Base-by-base conservation (phyloP, 345 rosid species). In the Leavenworthia alabamica region DNA sequence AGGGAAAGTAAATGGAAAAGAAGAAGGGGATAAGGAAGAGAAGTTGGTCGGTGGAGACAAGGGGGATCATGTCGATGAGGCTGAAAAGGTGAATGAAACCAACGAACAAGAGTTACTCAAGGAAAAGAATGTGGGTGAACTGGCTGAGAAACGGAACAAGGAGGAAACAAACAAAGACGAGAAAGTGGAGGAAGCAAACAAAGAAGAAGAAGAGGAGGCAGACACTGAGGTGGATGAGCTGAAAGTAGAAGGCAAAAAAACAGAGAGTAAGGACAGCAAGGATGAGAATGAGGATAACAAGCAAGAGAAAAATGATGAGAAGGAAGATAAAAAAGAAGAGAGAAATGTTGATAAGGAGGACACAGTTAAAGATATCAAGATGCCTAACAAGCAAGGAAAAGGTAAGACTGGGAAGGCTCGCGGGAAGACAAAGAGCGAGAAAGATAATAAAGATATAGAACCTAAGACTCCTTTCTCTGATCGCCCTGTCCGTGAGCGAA, bases 401-500 rank as follows among this genome's bases (percentile, higher is more conserved):
- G 70, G 68, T 55, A 77, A 62, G 77, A 68, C 50, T 56, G 73
- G 37, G 62, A 83, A 81, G 74, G 66, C n/a, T 58, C 78, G 64
- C 8, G 80, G 71, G 73, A 83, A 74, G 77, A 71, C 67, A 20
- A 81, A 63, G 66, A 44, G 27, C 32, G 78, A 54, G 42, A 64
- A 74, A 61, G 82, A 64, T 62, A 76, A 72, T 72, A 80, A 78
- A 64, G 83, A 76, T 60, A 50, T 28, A 22, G 87, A 77, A 73
- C 81, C 63, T 11, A 79, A 75, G 74, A 88, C 98, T 64, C 96
- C 90, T 78, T 59, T 56, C 47, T 68, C 70, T 59, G 89, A 88
- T 74, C 85, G 98, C 57, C 98, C 96, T 15, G 93, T 86, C 58
- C 88, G 98, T 13, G 95, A 89, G 78, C 77, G 98, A 11, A 92